phyloP scores from a whole-genome alignment of 768 basidiomycete genomes.

The Lyophyllum atratum region DNA sequence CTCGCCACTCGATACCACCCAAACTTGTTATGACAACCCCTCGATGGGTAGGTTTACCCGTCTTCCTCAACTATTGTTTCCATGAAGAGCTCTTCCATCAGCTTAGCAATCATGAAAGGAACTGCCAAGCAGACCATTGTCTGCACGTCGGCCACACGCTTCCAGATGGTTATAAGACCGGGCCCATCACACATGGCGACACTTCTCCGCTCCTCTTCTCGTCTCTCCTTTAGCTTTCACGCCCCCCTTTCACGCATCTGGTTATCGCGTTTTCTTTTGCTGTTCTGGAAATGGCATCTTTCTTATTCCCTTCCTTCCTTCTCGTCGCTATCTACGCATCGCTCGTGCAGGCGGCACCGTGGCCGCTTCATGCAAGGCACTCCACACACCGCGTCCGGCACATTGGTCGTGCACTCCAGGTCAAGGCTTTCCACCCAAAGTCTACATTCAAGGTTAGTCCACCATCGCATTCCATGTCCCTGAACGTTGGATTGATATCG shows the following conservation, averaged over 20 bases:
- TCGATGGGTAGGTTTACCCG: background rate
- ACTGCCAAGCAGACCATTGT: constrained; percentile 6
- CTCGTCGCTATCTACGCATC: constrained; percentile 25
- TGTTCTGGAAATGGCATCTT: constrained; percentile 31
- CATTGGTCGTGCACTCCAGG: constrained; percentile 25
- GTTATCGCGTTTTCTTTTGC: constrained; percentile 8
- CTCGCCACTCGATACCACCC: background rate
- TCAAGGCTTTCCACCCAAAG: constrained; percentile 28
- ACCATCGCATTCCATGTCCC: background rate
- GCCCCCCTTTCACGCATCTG: constrained; percentile 11
- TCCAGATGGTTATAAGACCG: constrained; percentile 2
- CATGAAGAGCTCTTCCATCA: constrained; percentile 2
- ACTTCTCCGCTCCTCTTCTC: constrained; percentile 7
- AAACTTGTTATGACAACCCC: background rate
- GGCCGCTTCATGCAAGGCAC: constrained; percentile 29
- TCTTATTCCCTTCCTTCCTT: constrained; percentile 26
- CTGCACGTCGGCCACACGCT: background rate
- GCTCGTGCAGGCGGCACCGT: constrained; percentile 30
- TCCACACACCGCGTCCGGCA: constrained; percentile 30
- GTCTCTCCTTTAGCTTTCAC: constrained; percentile 1
- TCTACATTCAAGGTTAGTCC: constrained; percentile 23
- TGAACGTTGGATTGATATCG: background rate
- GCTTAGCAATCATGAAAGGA: constrained; percentile 8
- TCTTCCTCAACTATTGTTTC: background rate
- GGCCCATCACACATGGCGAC: constrained; percentile 2